A percentile compares a stretch with the other conserved stretches of the same genome.
These are phyloP conservation scores for Butyriboletus loyo DNA, from an alignment of 768 basidiomycete species.

Conservation along the genomic window DNA sequence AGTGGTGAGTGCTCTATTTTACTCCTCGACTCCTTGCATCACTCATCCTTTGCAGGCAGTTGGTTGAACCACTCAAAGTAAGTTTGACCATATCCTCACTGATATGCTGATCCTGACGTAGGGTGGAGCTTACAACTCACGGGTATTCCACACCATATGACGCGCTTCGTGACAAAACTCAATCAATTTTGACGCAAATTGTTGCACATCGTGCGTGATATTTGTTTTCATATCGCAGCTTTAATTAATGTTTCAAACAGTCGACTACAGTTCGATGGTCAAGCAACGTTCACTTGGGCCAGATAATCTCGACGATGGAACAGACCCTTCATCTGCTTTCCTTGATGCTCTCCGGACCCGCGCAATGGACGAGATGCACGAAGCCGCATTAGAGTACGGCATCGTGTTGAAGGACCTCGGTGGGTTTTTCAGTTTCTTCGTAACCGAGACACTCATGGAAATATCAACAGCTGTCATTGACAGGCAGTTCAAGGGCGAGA, in stretches of 20 bases:
- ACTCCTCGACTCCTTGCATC: not conserved
- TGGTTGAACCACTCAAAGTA: constrained; percentile 50
- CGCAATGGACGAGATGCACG: constrained; percentile 84
- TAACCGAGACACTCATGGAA: constrained; percentile 1
- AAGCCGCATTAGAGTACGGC: constrained; percentile 80
- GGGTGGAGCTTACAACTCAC: constrained; percentile 68
- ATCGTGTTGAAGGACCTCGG: constrained; percentile 80
- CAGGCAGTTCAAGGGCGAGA: constrained; percentile 86
- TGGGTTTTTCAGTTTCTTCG: constrained; percentile 25
- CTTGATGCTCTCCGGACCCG: constrained; percentile 77
- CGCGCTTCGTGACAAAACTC: constrained; percentile 76
- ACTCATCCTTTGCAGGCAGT: constrained; percentile 35
- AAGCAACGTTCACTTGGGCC: constrained; percentile 80
- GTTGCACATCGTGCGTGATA: constrained; percentile 65
- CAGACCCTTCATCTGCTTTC: constrained; percentile 71
- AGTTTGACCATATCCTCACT: not conserved
- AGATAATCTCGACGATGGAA: constrained; percentile 68
- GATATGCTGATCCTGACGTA: constrained; percentile 38
- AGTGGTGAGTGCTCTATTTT: constrained; percentile 48
- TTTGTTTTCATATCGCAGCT: not conserved
- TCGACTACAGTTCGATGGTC: constrained; percentile 61
- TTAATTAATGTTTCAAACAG: constrained; percentile 20
- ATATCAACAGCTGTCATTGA: constrained; percentile 70
- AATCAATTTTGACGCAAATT: constrained; percentile 83
- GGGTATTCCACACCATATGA: constrained; percentile 85